phyloP scores from a whole-genome alignment of 2,329 filamentous ascomycete species.

The Paraconiothyrium brasiliense region DNA sequence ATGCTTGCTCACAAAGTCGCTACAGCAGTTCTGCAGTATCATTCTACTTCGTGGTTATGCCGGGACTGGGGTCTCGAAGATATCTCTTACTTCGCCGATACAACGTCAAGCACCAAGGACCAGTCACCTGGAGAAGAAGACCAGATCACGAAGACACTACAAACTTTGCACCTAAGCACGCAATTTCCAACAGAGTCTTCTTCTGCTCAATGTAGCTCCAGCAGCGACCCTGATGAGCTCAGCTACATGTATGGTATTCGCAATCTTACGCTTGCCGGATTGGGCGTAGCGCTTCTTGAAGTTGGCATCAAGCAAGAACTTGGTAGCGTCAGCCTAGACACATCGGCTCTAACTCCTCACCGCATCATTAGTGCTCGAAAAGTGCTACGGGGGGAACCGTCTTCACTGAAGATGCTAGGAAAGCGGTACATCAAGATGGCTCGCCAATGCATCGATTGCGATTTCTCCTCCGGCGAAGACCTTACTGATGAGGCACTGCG shows the following conservation, averaged over 20 bases:
- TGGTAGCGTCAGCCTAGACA: neutral
- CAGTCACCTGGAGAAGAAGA: neutral
- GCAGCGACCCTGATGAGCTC: slow-evolving; percentile 2
- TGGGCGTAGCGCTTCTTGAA: slow-evolving; percentile 22
- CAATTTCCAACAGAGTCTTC: slow-evolving; percentile 8
- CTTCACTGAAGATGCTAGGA: slow-evolving; percentile 11
- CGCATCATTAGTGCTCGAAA: slow-evolving; percentile 11
- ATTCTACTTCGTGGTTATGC: slow-evolving; percentile 21
- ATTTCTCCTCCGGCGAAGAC: slow-evolving; percentile 18
- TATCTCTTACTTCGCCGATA: slow-evolving; percentile 14
- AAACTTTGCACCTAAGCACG: slow-evolving; percentile 18
- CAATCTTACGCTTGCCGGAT: slow-evolving; percentile 20
- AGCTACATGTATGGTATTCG: slow-evolving; percentile 22
- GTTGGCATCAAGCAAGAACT: slow-evolving; percentile 18
- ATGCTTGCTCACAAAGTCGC: slow-evolving; percentile 20
- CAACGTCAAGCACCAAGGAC: neutral
- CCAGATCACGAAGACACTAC: slow-evolving; percentile 3
- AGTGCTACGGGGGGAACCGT: neutral
- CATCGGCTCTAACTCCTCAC: neutral
- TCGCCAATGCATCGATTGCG: slow-evolving; percentile 18
- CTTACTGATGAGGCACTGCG: slow-evolving; percentile 11
- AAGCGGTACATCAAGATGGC: slow-evolving; percentile 17
- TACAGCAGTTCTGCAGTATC: slow-evolving; percentile 17
- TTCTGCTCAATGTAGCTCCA: no score
- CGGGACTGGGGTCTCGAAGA: slow-evolving; percentile 20